Evolutionary conservation across 75 land plant genomes (phyloP), one percentile per base, ranked within the genome.

Genomic region (Pinus tabuliformis): DNA sequence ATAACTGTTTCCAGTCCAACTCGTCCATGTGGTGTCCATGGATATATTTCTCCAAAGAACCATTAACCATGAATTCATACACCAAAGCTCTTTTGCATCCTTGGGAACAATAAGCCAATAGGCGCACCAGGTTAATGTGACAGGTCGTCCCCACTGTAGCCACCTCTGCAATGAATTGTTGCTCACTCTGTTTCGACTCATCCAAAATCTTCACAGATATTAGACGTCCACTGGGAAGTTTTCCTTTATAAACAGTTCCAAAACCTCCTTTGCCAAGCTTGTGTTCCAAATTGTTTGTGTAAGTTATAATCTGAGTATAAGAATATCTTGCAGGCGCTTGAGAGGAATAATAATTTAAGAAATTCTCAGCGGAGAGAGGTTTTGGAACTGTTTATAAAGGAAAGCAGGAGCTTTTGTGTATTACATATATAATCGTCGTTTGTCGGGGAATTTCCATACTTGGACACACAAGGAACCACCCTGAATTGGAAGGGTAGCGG

Each of bases 91-190:
- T 37, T 7, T 30, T 59, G 15, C 15, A 15, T 0, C 68, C 65
- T 14, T 82, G 33, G 24, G n/a, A 61, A 71, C 81, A 85, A 56
- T 78, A 85, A 0, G 83, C 87, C 63, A 85, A 63, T n/a, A 85
- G 36, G 3, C 81, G 70, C 6, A 85, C 83, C 81, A 85, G 22
- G 65, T 85, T 78, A 54, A 78, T 70, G 58, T 85, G 87, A 68
- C 78, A 77, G 28, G 76, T 79, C 75, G 58, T 73, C 13, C 83
- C 83, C 1, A 85, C 33, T 3, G 77, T 78, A 21, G 71, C 74
- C 65, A 85, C 81, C 64, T 85, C 84, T 1, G 57, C 59, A 17
- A 59, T 59, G 62, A 59, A 59, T 22, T 59, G 8, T n/a, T n/a
- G n/a, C 22, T n/a, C 21, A 1, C 76, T 59, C 16, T 15, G 18